These are phyloP conservation scores for Aspergillus amoenus DNA, from an alignment of 2,329 filamentous ascomycete species.

Conservation along the genomic window DNA sequence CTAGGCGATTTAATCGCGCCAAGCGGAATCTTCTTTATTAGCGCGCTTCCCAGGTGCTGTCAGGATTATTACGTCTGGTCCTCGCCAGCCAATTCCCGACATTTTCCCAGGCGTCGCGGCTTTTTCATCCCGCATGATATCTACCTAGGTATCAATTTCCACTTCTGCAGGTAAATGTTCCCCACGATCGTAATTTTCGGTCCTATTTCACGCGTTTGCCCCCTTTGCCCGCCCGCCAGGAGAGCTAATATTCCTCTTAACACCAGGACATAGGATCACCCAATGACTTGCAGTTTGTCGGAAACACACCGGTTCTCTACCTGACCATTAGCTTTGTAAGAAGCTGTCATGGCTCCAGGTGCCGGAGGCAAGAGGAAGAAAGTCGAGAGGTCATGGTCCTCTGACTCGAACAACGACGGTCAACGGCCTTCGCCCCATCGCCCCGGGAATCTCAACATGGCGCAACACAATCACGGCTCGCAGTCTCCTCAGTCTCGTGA, in stretches of 20 bases:
- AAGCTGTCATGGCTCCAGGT: conserved; percentile 51
- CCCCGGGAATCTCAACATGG: conserved; percentile 50
- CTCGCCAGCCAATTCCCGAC: conserved; percentile 8
- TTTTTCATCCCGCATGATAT: conserved; percentile 14
- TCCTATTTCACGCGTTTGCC: background rate
- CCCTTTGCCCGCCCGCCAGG: background rate
- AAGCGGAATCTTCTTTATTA: conserved; percentile 3
- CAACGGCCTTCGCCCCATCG: conserved; percentile 49
- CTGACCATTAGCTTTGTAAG: conserved; percentile 26
- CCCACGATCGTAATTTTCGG: background rate
- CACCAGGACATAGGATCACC: conserved; percentile 18
- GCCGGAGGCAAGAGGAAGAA: conserved; percentile 57
- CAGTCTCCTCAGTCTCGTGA: conserved; percentile 37
- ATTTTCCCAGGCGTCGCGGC: conserved; percentile 8
- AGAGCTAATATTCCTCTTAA: conserved; percentile 13
- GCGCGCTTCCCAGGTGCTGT: background rate
- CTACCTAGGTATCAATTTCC: conserved; percentile 1
- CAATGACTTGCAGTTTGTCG: conserved; percentile 34
- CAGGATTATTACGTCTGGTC: conserved; percentile 9
- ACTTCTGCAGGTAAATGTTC: conserved; percentile 13
- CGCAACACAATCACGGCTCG: conserved; percentile 49
- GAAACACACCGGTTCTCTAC: conserved; percentile 25
- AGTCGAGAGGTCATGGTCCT: conserved; percentile 45
- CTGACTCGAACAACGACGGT: conserved; percentile 41
- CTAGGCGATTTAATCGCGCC: conserved; percentile 13